phyloP scores from a whole-genome alignment of 805 yeast genomes.

The Yarrowia alimentaria region DNA sequence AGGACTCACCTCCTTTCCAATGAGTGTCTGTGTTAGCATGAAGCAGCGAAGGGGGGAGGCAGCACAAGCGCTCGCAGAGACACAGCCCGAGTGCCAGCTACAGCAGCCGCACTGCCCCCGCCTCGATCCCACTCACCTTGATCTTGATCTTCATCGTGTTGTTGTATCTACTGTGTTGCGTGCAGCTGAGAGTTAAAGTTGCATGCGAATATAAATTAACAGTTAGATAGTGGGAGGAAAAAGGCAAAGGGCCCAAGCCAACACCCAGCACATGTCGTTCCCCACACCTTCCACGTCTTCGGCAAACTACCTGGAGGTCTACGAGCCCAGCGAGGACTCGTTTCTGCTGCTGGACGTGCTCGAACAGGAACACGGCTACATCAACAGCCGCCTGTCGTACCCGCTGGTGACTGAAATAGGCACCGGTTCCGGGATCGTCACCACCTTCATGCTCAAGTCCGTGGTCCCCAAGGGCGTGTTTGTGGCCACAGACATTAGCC shows the following conservation, averaged over 20 bases:
- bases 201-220: conserved; percentile 5
- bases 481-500: conserved; percentile 77
- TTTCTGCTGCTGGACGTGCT: conserved; percentile 78
- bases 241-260: neutral
- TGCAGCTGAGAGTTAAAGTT: conserved; percentile 17
- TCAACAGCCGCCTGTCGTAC: conserved; percentile 33
- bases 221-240: too few species aligned
- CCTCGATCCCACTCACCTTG: conserved; percentile 54
- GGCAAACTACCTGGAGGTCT: conserved; percentile 68
- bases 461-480: conserved; percentile 55
- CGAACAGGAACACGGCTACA: conserved; percentile 51
- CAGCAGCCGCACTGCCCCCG: too few species aligned
- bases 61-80: too few species aligned
- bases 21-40: conserved; percentile 51
- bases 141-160: conserved; percentile 61
- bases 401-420: conserved; percentile 83
- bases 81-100: too few species aligned
- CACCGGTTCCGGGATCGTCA: conserved; percentile 85
- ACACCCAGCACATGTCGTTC: conserved; percentile 2
- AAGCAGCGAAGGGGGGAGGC: too few species aligned
- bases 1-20: conserved; percentile 67
- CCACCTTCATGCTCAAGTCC: conserved; percentile 66
- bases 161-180: conserved; percentile 9
- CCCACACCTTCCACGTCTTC: conserved; percentile 60
- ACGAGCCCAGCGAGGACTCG: conserved; percentile 95